Evolutionary conservation across 164 flowering plant species (phyloP).

Genomic region (Amborella trichopoda): DNA sequence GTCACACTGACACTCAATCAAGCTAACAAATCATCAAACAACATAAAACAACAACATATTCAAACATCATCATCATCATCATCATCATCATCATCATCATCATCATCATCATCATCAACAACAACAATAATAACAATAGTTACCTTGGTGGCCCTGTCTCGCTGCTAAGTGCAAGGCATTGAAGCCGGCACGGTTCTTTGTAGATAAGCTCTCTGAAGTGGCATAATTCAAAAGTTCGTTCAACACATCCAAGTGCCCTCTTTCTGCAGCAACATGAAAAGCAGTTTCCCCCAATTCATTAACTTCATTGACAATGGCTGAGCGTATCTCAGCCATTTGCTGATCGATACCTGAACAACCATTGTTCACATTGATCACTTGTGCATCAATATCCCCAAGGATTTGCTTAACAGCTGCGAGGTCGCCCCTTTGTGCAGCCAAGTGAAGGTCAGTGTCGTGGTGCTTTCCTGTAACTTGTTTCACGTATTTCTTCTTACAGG

Average conservation of each 20-base stretch:
- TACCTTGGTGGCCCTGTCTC: slow-evolving; percentile 56
- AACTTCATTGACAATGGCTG: slow-evolving; percentile 37
- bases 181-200: slow-evolving; percentile 49
- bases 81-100: too few species aligned
- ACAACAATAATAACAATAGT: too few species aligned
- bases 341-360: slow-evolving; percentile 61
- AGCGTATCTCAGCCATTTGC: slow-evolving; percentile 54
- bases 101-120: too few species aligned
- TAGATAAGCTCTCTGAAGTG: slow-evolving; percentile 23
- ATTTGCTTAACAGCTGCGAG: slow-evolving; percentile 47
- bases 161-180: slow-evolving; percentile 70
- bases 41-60: too few species aligned
- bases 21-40: too few species aligned
- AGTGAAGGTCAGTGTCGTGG: slow-evolving; percentile 78
- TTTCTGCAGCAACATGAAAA: slow-evolving; percentile 34
- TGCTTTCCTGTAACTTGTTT: slow-evolving; percentile 79
- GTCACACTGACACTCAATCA: too few species aligned
- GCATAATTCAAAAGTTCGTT: slow-evolving; percentile 32
- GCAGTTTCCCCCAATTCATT: slow-evolving; percentile 46
- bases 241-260: slow-evolving; percentile 31
- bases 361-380: slow-evolving; percentile 44
- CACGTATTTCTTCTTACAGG: slow-evolving; percentile 71
- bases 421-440: slow-evolving; percentile 70
- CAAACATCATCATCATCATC: too few species aligned
- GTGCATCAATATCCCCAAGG: slow-evolving; percentile 47